Conservation (phyloP, 1,139 yeast genomes). For the Zygotorulaspora mrakii region DNA sequence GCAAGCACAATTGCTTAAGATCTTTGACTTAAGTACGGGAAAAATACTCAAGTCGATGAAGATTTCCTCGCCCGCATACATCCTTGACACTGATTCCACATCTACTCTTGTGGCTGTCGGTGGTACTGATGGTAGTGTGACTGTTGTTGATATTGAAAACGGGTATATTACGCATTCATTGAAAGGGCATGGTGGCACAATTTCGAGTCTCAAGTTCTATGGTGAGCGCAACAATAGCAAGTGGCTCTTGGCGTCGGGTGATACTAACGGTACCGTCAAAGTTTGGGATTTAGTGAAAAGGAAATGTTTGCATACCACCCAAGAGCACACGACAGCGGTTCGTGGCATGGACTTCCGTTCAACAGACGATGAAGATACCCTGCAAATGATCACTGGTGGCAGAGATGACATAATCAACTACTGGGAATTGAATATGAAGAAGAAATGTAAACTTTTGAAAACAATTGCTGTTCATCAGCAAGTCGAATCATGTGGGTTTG, state of each 20-base stretch:
- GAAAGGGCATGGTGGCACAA: conserved; percentile 92
- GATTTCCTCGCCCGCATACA: conserved; percentile 75
- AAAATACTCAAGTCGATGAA: conserved; percentile 53
- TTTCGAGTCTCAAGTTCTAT: conserved; percentile 69
- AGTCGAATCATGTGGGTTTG: conserved; percentile 77
- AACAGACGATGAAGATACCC: conserved; percentile 41
- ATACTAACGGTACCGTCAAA: conserved; percentile 77
- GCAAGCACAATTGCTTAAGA: conserved; percentile 75
- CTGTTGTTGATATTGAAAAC: conserved; percentile 89
- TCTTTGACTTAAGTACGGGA: conserved; percentile 46
- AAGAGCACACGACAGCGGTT: conserved; percentile 80
- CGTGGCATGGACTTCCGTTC: conserved; percentile 70
- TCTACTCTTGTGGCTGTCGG: conserved; percentile 90
- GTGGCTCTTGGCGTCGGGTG: conserved; percentile 86
- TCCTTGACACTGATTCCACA: conserved; percentile 71
- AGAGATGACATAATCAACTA: conserved; percentile 63
- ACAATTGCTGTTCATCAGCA: conserved; percentile 74
- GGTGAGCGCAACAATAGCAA: conserved; percentile 66
- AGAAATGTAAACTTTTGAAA: conserved; percentile 52
- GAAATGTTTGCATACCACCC: conserved; percentile 58
- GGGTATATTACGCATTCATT: conserved; percentile 86
- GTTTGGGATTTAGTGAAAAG: conserved; percentile 89
- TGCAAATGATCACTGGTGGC: conserved; percentile 72
- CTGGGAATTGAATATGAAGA: conserved; percentile 53
- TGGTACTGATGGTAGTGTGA: conserved; percentile 88